These are phyloP conservation scores for Coemansia pectinata DNA, from an alignment of 192 early-diverging fungal genomes.

Conservation along the genomic window DNA sequence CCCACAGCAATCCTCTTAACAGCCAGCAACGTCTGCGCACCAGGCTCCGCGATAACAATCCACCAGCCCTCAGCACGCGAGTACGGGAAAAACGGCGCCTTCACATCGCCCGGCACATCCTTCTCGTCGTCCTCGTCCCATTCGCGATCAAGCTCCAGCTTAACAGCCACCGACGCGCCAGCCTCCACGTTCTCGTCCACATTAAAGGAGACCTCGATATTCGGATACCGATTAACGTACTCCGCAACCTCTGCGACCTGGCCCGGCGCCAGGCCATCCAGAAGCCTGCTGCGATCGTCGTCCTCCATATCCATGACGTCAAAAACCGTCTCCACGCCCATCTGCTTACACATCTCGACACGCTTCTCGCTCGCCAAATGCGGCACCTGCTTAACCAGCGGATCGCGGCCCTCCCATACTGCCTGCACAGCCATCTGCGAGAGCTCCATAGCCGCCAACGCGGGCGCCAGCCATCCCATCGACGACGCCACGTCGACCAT, in stretches of 20 bases:
- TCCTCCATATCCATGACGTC: constrained; percentile 95
- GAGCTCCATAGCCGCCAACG: constrained; percentile 93
- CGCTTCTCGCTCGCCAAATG: constrained; percentile 55
- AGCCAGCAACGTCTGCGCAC: constrained; percentile 74
- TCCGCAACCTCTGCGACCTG: constrained; percentile 71
- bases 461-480: constrained; percentile 87
- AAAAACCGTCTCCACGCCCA: constrained; percentile 78
- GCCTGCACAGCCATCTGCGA: constrained; percentile 98
- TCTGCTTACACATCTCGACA: constrained; percentile 12
- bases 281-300: constrained; percentile 65
- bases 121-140: constrained; percentile 64
- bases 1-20: constrained; percentile 86
- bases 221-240: constrained; percentile 93
- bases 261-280: constrained; percentile 61
- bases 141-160: constrained; percentile 80
- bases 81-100: constrained; percentile 91
- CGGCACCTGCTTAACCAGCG: constrained; percentile 86
- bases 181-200: constrained; percentile 60
- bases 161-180: constrained; percentile 67
- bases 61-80: constrained; percentile 96
- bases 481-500: constrained; percentile 92
- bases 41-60: constrained; percentile 87
- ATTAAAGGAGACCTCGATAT: constrained; percentile 78
- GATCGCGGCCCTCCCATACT: constrained; percentile 91
- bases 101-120: constrained; percentile 71